Evolutionary conservation across 805 yeast genomes (phyloP), one percentile per base, ranked within the genome.

Genomic region (Teunomyces stri): DNA sequence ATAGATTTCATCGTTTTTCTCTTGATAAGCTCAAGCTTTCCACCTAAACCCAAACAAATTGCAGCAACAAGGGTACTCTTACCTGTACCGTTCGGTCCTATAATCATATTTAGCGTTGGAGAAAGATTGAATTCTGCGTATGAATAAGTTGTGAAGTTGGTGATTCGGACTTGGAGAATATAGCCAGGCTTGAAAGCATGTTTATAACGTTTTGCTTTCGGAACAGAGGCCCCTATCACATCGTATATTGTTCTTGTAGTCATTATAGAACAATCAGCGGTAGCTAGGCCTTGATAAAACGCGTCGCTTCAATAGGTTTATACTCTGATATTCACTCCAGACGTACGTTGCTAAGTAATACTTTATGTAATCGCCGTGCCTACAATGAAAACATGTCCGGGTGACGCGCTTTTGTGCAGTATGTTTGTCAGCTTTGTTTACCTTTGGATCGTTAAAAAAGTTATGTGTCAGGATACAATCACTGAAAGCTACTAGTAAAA

Each of bases 61-160:
- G 97, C 98, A 50, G 97, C 88, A 3, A 94, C 91, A 57, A 94
- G 80, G 0, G 98, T 89, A 33, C 94, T 84, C 59, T 94, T 94
- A 5, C 99, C 99, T 0, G 96, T 81, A 30, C 99, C 99, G 62
- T 94, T 94, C 10, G 97, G 97, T 0, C 97, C 99, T 45, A 94
- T 85, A 48, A 94, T 87, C 84, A 94, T 81, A 61, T 94, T 94
- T 60, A 94, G 73, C 1, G 84, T 74, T 0, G 97, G 97, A 0
- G 92, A 86, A 47, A 92, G 76, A 34, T 75, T 74, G 64, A 89
- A 89, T 63, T 85, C 90, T 0, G 87, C 82, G 40, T 77, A 66
- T 1, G 81, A 58, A 61, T 85, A 87, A 0, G 91, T 85, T 60
- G 88, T 82, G 69, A 85, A 85, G 60, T 85, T 83, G 45, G 60